Percentiles rank a stretch among this genome's conserved stretches.
phyloP scores from a whole-genome alignment of 768 basidiomycete genomes.

The Boletus subcaerulescens region DNA sequence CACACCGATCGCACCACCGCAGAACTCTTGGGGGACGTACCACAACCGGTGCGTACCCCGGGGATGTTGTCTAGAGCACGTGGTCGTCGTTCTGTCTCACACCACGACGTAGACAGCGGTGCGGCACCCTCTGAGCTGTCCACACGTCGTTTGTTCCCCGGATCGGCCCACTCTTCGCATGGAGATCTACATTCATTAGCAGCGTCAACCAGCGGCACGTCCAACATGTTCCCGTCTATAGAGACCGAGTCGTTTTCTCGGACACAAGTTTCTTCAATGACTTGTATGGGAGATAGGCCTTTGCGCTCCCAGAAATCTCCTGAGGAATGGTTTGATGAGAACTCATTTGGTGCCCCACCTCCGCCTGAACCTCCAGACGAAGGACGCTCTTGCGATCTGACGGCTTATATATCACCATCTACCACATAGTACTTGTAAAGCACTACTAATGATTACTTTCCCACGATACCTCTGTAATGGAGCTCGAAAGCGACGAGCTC shows the following conservation, averaged over 20 bases:
- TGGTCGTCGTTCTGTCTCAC: not conserved
- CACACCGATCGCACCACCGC: conserved; percentile 6
- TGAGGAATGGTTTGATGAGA: conserved; percentile 9
- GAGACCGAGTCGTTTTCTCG: conserved; percentile 9
- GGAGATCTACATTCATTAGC: conserved; percentile 9
- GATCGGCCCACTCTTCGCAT: conserved; percentile 5
- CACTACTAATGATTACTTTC: conserved; percentile 4
- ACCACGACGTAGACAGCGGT: not conserved
- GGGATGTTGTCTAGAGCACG: conserved; percentile 1
- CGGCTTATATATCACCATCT: conserved; percentile 2
- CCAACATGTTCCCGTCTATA: conserved; percentile 10
- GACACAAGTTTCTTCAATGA: not conserved
- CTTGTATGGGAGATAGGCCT: conserved; percentile 7
- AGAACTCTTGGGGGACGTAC: conserved; percentile 4
- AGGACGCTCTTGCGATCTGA: conserved; percentile 4
- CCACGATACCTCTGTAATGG: conserved; percentile 20
- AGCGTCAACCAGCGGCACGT: conserved; percentile 14
- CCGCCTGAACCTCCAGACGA: conserved; percentile 7
- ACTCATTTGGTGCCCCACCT: not conserved
- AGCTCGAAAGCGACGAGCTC: conserved; percentile 50
- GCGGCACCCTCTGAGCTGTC: not conserved
- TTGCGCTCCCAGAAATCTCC: not conserved
- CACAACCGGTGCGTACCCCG: not conserved
- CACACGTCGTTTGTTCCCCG: conserved; percentile 6
- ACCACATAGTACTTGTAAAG: not conserved